Evolutionary conservation across 2,329 filamentous ascomycete species (phyloP), one percentile per base, ranked within the genome.

Genomic region (Cytospora piceae): DNA sequence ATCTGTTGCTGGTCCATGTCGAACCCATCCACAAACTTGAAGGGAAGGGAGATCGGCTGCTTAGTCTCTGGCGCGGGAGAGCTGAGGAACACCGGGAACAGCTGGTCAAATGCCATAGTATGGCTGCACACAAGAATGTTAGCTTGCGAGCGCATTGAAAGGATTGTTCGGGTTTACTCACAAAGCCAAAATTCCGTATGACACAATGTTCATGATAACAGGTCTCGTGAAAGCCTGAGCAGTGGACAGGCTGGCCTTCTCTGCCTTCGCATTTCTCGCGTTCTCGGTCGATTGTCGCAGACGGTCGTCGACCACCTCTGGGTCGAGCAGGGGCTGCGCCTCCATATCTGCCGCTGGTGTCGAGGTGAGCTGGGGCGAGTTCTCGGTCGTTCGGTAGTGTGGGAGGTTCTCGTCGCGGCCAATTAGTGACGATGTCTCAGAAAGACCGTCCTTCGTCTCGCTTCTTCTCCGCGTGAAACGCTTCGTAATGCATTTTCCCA

Each of bases 31-130:
- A 88, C 88, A 71, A 99, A 98, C 72, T 91, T 90, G 82, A 99
- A 95, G 0, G 94, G 94, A 2, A 97, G 84, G 15, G 79, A 83
- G 69, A 72, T 81, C 69, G 74, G 85, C 77, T 73, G 84, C 74
- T 72, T 83, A 75, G 80, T 71, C 20, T 77, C 76, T 1, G 82
- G 83, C 12, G 80, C 76, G 20, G 79, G 78, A 54, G 92, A 92
- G 76, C 91, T 94, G 74, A 99, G 87, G 71, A 99, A 93, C 2
- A 97, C 91, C 0, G 95, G 94, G 71, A 98, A 89, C 58, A 98
- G 85, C 74, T 97, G 92, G 77, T 99, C 95, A 72, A 96, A 95
- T 0, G 94, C 96, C 78, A 99, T 97, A 15, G 94, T 97, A 79
- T 98, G 94, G 80, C 94, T 97, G 73, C 51, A 68, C 27, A 37